phyloP scores from a whole-genome alignment of 1,284 basidiomycete species.

The Earliella scabrosa region DNA sequence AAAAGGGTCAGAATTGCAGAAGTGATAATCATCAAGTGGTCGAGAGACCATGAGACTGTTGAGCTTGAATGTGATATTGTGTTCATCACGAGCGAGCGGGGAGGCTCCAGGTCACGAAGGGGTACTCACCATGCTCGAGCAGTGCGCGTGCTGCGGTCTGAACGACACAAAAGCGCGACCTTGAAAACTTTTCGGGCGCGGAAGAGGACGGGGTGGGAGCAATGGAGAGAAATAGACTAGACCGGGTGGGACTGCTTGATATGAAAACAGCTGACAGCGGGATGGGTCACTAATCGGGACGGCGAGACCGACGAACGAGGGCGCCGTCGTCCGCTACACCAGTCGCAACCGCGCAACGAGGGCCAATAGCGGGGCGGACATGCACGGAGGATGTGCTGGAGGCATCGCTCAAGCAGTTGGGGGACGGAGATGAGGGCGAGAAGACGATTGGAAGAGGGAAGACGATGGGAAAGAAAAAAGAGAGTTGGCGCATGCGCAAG shows the following conservation, averaged over 20 bases:
- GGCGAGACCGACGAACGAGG: not conserved
- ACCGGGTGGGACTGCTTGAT: not conserved
- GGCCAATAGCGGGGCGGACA: too few species aligned
- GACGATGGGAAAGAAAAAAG: not conserved
- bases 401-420: not conserved
- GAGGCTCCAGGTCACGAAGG: not conserved
- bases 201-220: not conserved
- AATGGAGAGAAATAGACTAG: not conserved
- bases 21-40: slow-evolving; percentile 11
- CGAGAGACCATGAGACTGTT: slow-evolving; percentile 11
- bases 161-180: too few species aligned
- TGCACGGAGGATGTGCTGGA: too few species aligned
- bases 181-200: too few species aligned
- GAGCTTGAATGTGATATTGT: slow-evolving; percentile 14
- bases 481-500: not conserved
- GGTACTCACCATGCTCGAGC: not conserved
- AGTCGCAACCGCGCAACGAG: too few species aligned
- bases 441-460: not conserved
- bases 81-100: slow-evolving; percentile 4
- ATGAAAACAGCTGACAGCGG: not conserved
- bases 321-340: too few species aligned
- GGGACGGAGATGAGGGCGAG: not conserved
- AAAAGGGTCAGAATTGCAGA: slow-evolving; percentile 9
- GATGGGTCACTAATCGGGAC: not conserved
- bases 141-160: not conserved